phyloP scores from a whole-genome alignment of 164 flowering plant genomes.

The Hamamelis virginiana region DNA sequence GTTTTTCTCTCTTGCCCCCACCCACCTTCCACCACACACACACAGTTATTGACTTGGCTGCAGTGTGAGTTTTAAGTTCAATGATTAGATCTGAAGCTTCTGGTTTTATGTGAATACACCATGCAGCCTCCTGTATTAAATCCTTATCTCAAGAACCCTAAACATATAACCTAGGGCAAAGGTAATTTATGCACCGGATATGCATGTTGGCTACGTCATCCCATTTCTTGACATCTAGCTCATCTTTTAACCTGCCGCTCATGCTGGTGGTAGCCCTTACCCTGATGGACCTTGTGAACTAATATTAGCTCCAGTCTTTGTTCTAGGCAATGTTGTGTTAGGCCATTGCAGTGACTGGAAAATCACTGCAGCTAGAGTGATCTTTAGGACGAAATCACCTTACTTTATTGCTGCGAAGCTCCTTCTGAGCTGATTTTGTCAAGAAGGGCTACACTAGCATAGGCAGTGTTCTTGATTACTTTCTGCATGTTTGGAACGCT shows the following conservation, averaged over 20 bases:
- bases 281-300: background rate
- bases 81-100: background rate
- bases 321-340: background rate
- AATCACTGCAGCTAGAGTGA: background rate
- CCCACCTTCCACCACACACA: too few relatives aligned
- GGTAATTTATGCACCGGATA: background rate
- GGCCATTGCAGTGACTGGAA: background rate
- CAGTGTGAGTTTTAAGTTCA: background rate
- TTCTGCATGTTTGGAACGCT: too few relatives aligned
- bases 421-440: background rate
- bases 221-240: background rate
- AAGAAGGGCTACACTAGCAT: background rate
- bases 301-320: background rate
- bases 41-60: background rate
- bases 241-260: background rate
- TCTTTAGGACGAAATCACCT: background rate
- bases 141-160: background rate
- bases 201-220: background rate
- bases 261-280: background rate
- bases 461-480: too few relatives aligned
- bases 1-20: background rate
- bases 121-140: background rate
- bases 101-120: background rate
- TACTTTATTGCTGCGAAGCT: background rate
- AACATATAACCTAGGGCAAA: background rate